These are phyloP conservation scores for Plasmodium malariae DNA, from an alignment of 169 alveolate species.

Conservation along the genomic window DNA sequence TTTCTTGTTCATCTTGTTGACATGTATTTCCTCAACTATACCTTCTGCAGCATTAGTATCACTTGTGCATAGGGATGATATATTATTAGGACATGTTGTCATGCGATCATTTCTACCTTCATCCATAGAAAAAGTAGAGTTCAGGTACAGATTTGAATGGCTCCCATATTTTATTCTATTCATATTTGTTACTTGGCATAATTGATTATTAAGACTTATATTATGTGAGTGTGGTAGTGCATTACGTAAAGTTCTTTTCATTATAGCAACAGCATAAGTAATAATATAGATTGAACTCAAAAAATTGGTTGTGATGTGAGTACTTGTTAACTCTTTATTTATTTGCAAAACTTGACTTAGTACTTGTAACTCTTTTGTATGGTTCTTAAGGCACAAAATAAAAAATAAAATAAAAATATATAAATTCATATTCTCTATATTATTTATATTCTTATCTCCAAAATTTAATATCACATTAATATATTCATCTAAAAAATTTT, in stretches of 20 bases:
- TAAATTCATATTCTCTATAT: slow-evolving; percentile 4
- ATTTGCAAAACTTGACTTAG: slow-evolving; percentile 8
- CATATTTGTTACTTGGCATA: too few relatives aligned
- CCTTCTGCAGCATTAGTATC: too few relatives aligned
- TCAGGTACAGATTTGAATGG: too few relatives aligned
- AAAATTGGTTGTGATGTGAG: slow-evolving; percentile 47
- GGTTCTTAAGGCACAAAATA: slow-evolving; percentile 50
- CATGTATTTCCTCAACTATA: too few relatives aligned
- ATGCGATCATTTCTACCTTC: too few relatives aligned
- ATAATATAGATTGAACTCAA: slow-evolving; percentile 31
- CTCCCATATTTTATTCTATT: too few relatives aligned
- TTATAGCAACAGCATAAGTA: slow-evolving; percentile 17
- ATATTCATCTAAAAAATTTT: slow-evolving; percentile 27
- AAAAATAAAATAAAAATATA: slow-evolving; percentile 47
- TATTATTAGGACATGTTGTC: too few relatives aligned
- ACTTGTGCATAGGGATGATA: too few relatives aligned
- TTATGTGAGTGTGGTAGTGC: too few relatives aligned
- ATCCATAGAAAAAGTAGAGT: too few relatives aligned
- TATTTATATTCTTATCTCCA: slow-evolving; percentile 20
- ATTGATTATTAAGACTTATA: too few relatives aligned
- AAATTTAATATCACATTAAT: slow-evolving; percentile 22
- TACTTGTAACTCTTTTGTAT: slow-evolving; percentile 5
- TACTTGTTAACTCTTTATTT: neutral
- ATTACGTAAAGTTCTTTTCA: neutral
- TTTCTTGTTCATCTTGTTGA: too few relatives aligned